Evolutionary conservation across 1,139 yeast genomes (phyloP).

Genomic region (Saccharomyces pastorianus): DNA sequence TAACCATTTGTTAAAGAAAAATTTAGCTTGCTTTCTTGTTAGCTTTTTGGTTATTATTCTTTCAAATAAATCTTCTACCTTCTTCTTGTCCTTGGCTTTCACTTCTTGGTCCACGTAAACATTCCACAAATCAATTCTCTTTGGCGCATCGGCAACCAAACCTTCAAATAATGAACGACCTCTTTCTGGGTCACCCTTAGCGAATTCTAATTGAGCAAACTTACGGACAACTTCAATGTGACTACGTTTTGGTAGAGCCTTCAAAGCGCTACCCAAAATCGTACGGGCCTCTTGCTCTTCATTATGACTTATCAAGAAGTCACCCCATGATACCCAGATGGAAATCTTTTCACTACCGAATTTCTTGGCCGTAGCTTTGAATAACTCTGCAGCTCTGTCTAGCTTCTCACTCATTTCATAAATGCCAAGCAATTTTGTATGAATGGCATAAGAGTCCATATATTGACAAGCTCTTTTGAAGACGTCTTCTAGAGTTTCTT

Average conservation of each 20-base stretch:
- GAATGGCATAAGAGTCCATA: constrained; percentile 81
- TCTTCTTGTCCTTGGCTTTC: constrained; percentile 50
- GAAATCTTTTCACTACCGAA: constrained; percentile 59
- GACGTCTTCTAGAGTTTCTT: constrained; percentile 67
- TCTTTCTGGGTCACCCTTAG: constrained; percentile 84
- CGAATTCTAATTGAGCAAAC: constrained; percentile 82
- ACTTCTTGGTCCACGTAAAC: constrained; percentile 91
- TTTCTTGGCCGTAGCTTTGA: constrained; percentile 64
- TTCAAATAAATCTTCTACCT: constrained; percentile 73
- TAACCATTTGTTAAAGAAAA: constrained; percentile 91
- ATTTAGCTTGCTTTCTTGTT: constrained; percentile 87
- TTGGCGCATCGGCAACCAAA: constrained; percentile 78
- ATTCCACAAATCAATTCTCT: constrained; percentile 89
- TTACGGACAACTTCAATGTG: constrained; percentile 79
- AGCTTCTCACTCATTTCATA: constrained; percentile 65
- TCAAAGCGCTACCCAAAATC: constrained; percentile 64
- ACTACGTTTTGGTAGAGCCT: constrained; percentile 60
- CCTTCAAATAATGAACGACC: constrained; percentile 95
- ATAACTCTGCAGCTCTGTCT: constrained; percentile 59
- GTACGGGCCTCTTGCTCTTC: constrained; percentile 56
- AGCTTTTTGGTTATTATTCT: constrained; percentile 63
- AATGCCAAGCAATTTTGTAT: constrained; percentile 70
- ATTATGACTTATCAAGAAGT: constrained; percentile 57
- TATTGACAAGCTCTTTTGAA: constrained; percentile 82
- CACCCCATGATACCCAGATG: constrained; percentile 75